phyloP scores from a whole-genome alignment of 2,329 filamentous ascomycete species.

The Furcasterigmium furcatum region DNA sequence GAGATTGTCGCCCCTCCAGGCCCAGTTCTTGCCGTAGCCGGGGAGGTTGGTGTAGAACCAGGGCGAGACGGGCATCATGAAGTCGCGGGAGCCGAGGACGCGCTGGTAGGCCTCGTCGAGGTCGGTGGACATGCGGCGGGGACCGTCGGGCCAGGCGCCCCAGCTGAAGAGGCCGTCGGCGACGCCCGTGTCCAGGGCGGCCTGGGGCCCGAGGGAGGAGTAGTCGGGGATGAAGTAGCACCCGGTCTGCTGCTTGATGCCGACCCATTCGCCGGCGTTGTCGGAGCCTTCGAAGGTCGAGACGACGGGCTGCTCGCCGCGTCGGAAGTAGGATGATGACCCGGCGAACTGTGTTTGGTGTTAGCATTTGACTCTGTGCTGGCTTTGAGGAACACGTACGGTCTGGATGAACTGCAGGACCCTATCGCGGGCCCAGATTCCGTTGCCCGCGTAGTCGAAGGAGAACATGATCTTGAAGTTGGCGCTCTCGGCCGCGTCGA shows the following conservation, averaged over 20 bases:
- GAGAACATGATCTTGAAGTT: conserved; percentile 34
- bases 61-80: conserved; percentile 37
- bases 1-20: conserved; percentile 57
- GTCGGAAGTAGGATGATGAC: conserved; percentile 21
- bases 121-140: conserved; percentile 14
- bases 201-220: conserved; percentile 30
- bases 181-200: conserved; percentile 15
- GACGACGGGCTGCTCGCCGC: conserved; percentile 34
- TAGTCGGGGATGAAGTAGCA: conserved; percentile 44
- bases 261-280: conserved; percentile 37
- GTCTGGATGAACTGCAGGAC: conserved; percentile 15
- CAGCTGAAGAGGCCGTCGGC: conserved; percentile 33
- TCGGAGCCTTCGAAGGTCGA: conserved; percentile 48
- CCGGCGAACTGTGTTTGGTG: conserved; percentile 16
- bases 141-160: conserved; percentile 29
- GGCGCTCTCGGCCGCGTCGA: conserved; percentile 6
- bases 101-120: conserved; percentile 10
- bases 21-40: conserved; percentile 57
- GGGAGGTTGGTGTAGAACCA: conserved; percentile 52
- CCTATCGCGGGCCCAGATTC: conserved; percentile 18
- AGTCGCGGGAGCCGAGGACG: conserved; percentile 32
- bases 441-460: conserved; percentile 32
- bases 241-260: conserved; percentile 29
- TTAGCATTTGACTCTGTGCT: not conserved
- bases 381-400: not conserved